phyloP scores from a whole-genome alignment of 495 filamentous ascomycete genomes.

The Neurospora hispaniola region DNA sequence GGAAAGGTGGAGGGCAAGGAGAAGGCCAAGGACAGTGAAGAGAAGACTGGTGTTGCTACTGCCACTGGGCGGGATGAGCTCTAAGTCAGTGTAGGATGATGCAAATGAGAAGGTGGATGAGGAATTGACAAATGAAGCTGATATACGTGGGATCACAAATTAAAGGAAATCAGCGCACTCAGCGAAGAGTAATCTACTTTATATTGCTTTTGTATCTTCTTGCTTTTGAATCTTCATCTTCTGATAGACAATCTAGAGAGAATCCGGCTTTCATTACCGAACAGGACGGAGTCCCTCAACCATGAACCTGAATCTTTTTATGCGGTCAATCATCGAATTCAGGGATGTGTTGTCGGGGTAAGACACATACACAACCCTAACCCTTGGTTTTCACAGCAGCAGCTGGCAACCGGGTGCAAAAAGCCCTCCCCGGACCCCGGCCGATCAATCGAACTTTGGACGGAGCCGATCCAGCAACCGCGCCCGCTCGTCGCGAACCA shows the following conservation, averaged over 20 bases:
- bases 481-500: not conserved
- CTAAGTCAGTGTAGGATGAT: slow-evolving; percentile 5
- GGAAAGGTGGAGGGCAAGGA: slow-evolving; percentile 34
- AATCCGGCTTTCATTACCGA: not conserved
- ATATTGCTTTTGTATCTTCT: not conserved
- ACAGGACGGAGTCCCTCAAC: not conserved
- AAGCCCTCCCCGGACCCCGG: not conserved
- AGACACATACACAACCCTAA: not conserved
- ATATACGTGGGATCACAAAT: not conserved
- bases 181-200: not conserved
- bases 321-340: not conserved
- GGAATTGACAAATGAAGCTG: not conserved
- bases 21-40: slow-evolving; percentile 14
- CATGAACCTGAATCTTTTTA: not conserved
- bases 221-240: not conserved
- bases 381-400: not conserved
- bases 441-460: not conserved
- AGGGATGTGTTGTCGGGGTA: not conserved
- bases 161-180: not conserved
- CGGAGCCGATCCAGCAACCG: not conserved
- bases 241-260: not conserved
- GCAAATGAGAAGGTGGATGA: not conserved
- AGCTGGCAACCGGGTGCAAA: not conserved
- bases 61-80: slow-evolving; percentile 29
- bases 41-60: slow-evolving; percentile 22